These are phyloP conservation scores for Chlamydomonas reinhardtii DNA, from an alignment of 163 green algal species.

Conservation along the genomic window DNA sequence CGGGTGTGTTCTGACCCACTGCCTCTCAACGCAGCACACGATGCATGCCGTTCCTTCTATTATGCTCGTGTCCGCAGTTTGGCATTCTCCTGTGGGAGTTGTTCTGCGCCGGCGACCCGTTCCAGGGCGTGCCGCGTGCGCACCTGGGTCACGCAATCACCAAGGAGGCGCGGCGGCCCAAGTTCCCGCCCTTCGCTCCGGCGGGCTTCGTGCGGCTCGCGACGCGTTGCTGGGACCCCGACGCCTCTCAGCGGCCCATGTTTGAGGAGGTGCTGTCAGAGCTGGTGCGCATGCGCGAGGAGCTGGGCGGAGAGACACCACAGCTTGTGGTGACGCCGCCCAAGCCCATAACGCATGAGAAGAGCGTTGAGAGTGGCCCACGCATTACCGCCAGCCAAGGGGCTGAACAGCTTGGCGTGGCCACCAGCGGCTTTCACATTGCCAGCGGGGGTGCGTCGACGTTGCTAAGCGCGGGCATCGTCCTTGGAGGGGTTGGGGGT, in stretches of 20 bases:
- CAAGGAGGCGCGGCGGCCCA: constrained; percentile 11
- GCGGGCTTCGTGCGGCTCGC: neutral
- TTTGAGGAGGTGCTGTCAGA: constrained; percentile 15
- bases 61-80: neutral
- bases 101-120: constrained; percentile 8
- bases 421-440: neutral
- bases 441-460: neutral
- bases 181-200: constrained; percentile 13
- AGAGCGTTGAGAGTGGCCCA: neutral
- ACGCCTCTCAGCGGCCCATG: constrained; percentile 4
- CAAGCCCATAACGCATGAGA: neutral
- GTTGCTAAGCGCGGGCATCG: constrained; percentile 2
- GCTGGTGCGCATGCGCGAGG: constrained; percentile 8
- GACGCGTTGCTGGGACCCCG: constrained; percentile 12
- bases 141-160: constrained; percentile 32
- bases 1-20: too few relatives aligned
- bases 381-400: neutral
- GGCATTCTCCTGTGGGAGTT: constrained; percentile 30
- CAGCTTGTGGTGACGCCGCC: neutral
- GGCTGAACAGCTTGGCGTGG: too few relatives aligned
- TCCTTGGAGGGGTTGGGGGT: constrained; percentile 6
- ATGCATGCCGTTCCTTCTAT: neutral
- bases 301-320: neutral
- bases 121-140: constrained; percentile 13
- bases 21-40: too few relatives aligned